Base-by-base conservation (phyloP, 345 rosid species). In the Laguncularia racemosa region DNA sequence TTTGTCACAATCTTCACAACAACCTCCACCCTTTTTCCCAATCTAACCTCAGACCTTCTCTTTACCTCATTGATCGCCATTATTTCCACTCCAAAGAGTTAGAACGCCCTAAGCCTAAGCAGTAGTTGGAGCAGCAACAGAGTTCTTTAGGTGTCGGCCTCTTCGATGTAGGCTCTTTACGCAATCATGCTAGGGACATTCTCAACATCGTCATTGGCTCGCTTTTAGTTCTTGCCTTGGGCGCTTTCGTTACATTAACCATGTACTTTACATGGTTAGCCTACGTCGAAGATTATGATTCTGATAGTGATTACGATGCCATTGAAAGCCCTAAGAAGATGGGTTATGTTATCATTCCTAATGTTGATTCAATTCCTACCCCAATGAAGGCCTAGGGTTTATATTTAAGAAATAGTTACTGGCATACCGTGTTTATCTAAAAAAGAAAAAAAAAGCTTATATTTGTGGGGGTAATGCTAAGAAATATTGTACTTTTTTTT, bases 151-250 rank as follows among this genome's bases (percentile, higher is more conserved):
- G 67, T 13, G 49, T 74, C 16, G 55, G 75, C 16, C 70, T 73
- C 20, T 82, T 76, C 48, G 83, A 76, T 55, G 59, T 79, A 49
- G 65, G 59, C 59, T 88, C 95, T 20, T 78, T 91, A 48, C 89
- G 76, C 13, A 86, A 93, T 28, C 96, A 95, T 5, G 69, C 95
- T 14, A 81, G 73, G 67, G 99, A 93, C 55, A 93, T 93, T 44
- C 80, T 93, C 13, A 86, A 93, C 71, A 91, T 93, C 16, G 91
- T 93, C 6, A 79, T 85, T 9, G 91, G 89, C 38, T 78, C 89
- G 50, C 75, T 93, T 2, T 86, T 93, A 44, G 99, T 96, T 4
- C 95, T 93, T 53, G 96, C 91, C 2, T 92, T 95, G 26, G 98
- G 98, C 10, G 95, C 96, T 51, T 81, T 92, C 45, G 84, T 96